phyloP scores from a whole-genome alignment of 2,329 filamentous ascomycete species.

The Pyricularia grisea region DNA sequence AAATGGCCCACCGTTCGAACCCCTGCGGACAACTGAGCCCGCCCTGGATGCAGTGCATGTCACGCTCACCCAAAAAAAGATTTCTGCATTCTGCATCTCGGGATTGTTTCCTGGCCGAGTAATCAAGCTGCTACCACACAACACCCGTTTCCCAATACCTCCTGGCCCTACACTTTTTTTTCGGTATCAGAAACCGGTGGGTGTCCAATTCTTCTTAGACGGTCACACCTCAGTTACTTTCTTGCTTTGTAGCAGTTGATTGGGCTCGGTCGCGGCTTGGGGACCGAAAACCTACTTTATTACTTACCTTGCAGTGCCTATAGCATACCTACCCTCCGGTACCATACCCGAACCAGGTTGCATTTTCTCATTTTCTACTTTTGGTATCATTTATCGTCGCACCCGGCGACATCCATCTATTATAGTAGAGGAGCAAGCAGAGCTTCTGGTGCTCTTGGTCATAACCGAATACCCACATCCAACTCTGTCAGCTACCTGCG shows the following conservation, averaged over 20 bases:
- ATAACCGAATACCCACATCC: neutral
- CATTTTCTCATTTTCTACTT: neutral
- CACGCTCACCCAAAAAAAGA: neutral
- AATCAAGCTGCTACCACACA: neutral
- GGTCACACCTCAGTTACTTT: neutral
- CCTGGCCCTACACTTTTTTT: too few species aligned
- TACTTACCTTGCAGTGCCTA: neutral
- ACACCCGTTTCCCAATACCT: too few species aligned
- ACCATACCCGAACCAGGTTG: too few species aligned
- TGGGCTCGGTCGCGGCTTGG: neutral
- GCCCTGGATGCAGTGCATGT: neutral
- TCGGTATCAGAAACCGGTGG: neutral
- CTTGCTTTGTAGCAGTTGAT: neutral
- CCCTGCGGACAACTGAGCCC: neutral
- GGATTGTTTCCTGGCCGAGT: neutral
- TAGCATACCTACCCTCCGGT: too few species aligned
- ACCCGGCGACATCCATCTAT: too few species aligned
- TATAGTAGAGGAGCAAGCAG: neutral
- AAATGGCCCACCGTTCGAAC: neutral
- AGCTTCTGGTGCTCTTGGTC: neutral
- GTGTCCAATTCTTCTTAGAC: neutral
- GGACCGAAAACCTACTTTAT: neutral
- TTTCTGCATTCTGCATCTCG: neutral
- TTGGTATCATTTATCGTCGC: neutral
- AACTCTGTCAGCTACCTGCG: too few species aligned